Percentiles rank a stretch among this genome's conserved stretches.
phyloP scores from a whole-genome alignment of 1,284 basidiomycete species.

The Chalciporus sp. region DNA sequence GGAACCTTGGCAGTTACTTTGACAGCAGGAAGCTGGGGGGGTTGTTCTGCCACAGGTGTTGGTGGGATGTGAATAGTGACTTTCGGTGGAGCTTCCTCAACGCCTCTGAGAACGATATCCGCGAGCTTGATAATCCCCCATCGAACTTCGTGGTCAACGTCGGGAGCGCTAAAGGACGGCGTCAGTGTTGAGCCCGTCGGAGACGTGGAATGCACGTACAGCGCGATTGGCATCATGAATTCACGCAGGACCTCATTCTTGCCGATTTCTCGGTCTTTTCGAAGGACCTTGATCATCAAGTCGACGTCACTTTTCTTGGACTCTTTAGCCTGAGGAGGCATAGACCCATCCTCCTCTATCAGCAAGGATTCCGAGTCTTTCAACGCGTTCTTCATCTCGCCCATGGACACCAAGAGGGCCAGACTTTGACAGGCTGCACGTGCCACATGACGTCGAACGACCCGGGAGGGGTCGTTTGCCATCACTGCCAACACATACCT shows the following conservation, averaged over 20 bases:
- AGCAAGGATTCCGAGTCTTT: slow-evolving; percentile 78
- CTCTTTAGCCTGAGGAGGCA: slow-evolving; percentile 71
- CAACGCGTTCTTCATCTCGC: slow-evolving; percentile 78
- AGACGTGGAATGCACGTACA: slow-evolving; percentile 53
- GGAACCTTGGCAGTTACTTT: slow-evolving; percentile 37
- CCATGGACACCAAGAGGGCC: slow-evolving; percentile 85
- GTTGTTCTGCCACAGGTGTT: slow-evolving; percentile 67
- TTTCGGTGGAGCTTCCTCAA: slow-evolving; percentile 84
- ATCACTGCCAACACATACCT: slow-evolving; percentile 92
- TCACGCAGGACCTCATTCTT: slow-evolving; percentile 81
- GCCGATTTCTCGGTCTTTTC: slow-evolving; percentile 85
- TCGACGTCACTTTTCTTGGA: slow-evolving; percentile 81
- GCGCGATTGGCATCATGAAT: slow-evolving; percentile 76
- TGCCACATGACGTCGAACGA: slow-evolving; percentile 85
- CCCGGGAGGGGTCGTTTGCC: slow-evolving; percentile 81
- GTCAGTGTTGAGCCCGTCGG: slow-evolving; percentile 10
- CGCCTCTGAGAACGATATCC: slow-evolving; percentile 84
- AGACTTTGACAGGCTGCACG: slow-evolving; percentile 86
- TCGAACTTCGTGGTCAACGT: slow-evolving; percentile 85
- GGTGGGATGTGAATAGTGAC: slow-evolving; percentile 84
- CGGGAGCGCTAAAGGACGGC: slow-evolving; percentile 54
- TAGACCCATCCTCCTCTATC: slow-evolving; percentile 83
- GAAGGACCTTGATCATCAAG: slow-evolving; percentile 75
- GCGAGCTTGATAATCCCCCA: slow-evolving; percentile 92
- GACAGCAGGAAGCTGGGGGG: slow-evolving; percentile 54